Conservation (phyloP, 331 rosid species). For the Prunus yedoensis region DNA sequence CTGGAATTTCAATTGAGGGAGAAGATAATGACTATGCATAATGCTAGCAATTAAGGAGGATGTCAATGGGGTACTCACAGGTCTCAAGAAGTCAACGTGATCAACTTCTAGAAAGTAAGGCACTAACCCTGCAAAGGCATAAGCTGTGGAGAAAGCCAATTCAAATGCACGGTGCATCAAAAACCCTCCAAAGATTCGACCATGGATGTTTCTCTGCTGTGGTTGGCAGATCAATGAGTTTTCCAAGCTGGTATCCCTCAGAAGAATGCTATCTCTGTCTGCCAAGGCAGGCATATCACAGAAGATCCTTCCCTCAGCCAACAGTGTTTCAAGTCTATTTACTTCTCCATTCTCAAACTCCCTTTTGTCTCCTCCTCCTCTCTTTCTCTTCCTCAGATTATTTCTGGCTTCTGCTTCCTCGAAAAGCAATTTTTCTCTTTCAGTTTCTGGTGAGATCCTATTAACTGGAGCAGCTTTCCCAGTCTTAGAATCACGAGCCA, state of each 20-base stretch:
- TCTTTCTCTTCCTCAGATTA: conserved; percentile 51
- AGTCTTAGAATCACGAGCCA: conserved; percentile 80
- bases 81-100: conserved; percentile 82
- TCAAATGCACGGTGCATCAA: conserved; percentile 89
- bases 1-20: neutral
- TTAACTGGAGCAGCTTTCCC: conserved; percentile 85
- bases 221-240: conserved; percentile 86
- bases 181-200: conserved; percentile 90
- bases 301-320: conserved; percentile 82
- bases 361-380: conserved; percentile 47
- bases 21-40: neutral
- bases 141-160: conserved; percentile 85
- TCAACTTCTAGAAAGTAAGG: conserved; percentile 90
- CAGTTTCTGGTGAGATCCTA: conserved; percentile 68
- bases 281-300: conserved; percentile 94
- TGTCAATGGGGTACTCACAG: conserved; percentile 50
- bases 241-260: conserved; percentile 74
- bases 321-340: conserved; percentile 47
- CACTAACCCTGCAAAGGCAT: conserved; percentile 76
- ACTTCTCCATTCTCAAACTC: conserved; percentile 52
- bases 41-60: neutral
- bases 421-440: conserved; percentile 53
- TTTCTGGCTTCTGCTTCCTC: conserved; percentile 75
- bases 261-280: conserved; percentile 82
- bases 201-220: conserved; percentile 91